Evolutionary conservation across 2,329 filamentous ascomycete genomes (phyloP), one percentile per base, ranked within the genome.

Genomic region (Fusarium napiforme): DNA sequence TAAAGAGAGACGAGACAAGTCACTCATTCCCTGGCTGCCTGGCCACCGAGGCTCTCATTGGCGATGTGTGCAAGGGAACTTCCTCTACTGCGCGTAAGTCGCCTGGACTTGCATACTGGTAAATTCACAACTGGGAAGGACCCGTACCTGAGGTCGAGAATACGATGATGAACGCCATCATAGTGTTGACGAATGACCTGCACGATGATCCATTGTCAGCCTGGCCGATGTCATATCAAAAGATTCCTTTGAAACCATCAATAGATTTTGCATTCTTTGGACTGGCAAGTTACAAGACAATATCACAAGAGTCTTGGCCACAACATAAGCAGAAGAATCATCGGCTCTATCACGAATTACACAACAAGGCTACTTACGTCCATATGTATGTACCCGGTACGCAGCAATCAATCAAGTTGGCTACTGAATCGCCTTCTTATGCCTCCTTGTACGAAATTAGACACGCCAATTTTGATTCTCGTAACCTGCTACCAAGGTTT

Each of bases 371-470:
- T 59, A 50, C 42, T 53, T 60, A 50, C 60, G 36, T 42, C 23
- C 26, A 69, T 49, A 64, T 64, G 65, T 59, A 65, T 47, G 59
- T 49, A 63, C 59, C 59, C 60, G 45, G 56, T 59, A 50, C 37
- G 56, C 45, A 66, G 71, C 43, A 56, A 64, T 67, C 63, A 34
- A 64, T 60, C 34, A 64, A 69, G 59, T 68, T 70, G 67, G 55
- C 65, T 61, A 49, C 56, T 68, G 46, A 52, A 68, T 69, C 74
- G 73, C 73, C 60, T 76, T 72, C 32, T 49, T 18, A 21, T 40
- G 46, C 43, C 60, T 53, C 57, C 59, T 49, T 62, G 52, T 52
- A 60, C 62, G 52, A 67, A 66, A 73, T 60, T 63, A 65, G 52
- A 60, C 40, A 63, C 57, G 49, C 56, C 59, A 46, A 60, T 50